phyloP scores from a whole-genome alignment of 169 alveolate species.

The Perkinsus marinus region DNA sequence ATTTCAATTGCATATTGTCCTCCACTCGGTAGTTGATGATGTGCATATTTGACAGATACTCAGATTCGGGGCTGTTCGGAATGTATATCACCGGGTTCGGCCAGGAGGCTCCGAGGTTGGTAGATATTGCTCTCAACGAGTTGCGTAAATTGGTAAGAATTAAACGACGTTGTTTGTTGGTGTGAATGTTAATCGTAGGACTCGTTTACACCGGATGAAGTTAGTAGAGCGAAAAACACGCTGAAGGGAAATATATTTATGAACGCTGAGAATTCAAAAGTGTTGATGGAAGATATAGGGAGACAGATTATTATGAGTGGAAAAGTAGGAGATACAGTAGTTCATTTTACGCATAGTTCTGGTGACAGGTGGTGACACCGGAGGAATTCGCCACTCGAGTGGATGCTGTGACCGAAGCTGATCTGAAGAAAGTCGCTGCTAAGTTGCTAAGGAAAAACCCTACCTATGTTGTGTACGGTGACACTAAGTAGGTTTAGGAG shows the following conservation, averaged over 20 bases:
- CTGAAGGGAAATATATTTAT: slow-evolving; percentile 50
- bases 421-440: neutral
- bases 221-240: slow-evolving; percentile 60
- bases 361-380: neutral
- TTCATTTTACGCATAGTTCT: neutral
- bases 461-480: neutral
- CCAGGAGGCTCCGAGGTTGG: slow-evolving; percentile 36
- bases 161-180: too few species aligned
- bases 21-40: too few species aligned
- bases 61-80: slow-evolving; percentile 72
- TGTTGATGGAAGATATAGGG: slow-evolving; percentile 61
- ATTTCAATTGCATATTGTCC: too few species aligned
- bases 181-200: too few species aligned
- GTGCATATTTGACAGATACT: neutral
- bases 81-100: slow-evolving; percentile 58
- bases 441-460: neutral
- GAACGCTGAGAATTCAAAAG: slow-evolving; percentile 52
- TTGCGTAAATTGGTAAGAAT: slow-evolving; percentile 38
- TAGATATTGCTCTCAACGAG: slow-evolving; percentile 48
- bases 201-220: slow-evolving; percentile 42
- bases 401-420: neutral
- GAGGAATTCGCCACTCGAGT: neutral
- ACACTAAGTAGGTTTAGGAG: neutral
- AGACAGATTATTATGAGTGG: slow-evolving; percentile 48
- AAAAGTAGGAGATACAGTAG: neutral